Conservation (phyloP, 345 rosid species). For the Bretschneidera sinensis region DNA sequence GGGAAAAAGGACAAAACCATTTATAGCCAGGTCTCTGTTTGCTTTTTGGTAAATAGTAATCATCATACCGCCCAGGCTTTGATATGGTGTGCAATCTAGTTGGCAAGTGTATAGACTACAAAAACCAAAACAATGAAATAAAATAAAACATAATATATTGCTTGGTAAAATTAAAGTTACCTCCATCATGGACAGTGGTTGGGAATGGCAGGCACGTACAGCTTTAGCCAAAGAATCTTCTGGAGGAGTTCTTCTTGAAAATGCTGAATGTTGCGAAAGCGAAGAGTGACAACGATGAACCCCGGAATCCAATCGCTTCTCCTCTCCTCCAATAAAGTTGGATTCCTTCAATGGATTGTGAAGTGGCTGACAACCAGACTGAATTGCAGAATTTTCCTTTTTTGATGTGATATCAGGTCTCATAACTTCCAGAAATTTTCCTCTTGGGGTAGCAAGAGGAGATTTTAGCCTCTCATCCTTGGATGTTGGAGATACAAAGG, state of each 20-base stretch:
- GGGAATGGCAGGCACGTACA: slow-evolving; percentile 74
- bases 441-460: slow-evolving; percentile 40
- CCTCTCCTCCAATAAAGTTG: slow-evolving; percentile 29
- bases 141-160: no score
- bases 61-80: background rate
- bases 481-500: slow-evolving; percentile 43
- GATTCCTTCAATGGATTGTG: slow-evolving; percentile 33
- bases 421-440: slow-evolving; percentile 35
- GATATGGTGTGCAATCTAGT: background rate
- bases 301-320: slow-evolving; percentile 42
- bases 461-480: slow-evolving; percentile 45
- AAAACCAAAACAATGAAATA: no score
- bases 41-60: background rate
- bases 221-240: slow-evolving; percentile 53
- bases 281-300: slow-evolving; percentile 79
- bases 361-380: slow-evolving; percentile 34
- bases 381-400: slow-evolving; percentile 36
- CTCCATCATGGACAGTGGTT: slow-evolving; percentile 71
- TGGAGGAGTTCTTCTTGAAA: slow-evolving; percentile 45
- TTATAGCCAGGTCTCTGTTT: background rate
- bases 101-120: background rate
- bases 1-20: background rate
- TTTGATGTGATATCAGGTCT: slow-evolving; percentile 35
- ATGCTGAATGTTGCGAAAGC: slow-evolving; percentile 63
- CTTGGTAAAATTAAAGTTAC: slow-evolving; percentile 24